Base-by-base conservation (phyloP, 1,284 basidiomycete species). In the Microbotryum scabiosae region DNA sequence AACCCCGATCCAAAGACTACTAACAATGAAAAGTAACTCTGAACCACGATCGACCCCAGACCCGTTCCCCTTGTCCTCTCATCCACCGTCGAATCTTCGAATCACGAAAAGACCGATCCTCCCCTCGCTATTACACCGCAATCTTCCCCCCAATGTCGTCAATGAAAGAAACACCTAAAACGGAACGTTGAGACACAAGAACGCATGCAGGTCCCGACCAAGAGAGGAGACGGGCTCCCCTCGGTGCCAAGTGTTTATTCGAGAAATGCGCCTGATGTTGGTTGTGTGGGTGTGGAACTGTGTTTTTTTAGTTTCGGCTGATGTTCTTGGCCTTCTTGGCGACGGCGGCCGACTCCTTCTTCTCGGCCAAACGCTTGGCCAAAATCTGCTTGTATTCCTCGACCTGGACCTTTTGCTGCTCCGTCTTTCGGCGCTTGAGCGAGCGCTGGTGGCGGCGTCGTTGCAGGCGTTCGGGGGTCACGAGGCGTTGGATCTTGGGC, bases 391-490 rank as follows among this genome's bases (percentile, higher is more conserved):
- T 87, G 83, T 86, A 94, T 81, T 97, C 94, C 65, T 84, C 75
- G 80, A 94, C 89, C 80, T 91, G 87, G 79, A 91, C 92, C 81
- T 91, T 91, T 82, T 96, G 91, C 77, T 81, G 83, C 75, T 92
- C 88, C 75, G 89, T 81, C 77, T 84, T 85, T 78, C 89, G 85
- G 77, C 86, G 85, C 81, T 93, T 89, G 81, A 97, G 83, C 60
- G 90, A 84, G 69, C 81, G 85, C 73, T 94, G 83, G 82, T 92
- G 92, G 73, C 94, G 88, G 79, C 91, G 90, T 79, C 92, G 88
- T 81, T 98, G 94, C 75, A 97, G 87, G 74, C 93, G 90, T 75
- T 88, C 77, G 72, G 93, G 91, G 63, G 92, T 97, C 74, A 97
- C 91, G 67, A 93, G 83, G 74, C 90, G 85, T 77, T 90, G 88